Percentiles rank a stretch among this genome's conserved stretches.
Evolutionary conservation across 257 asterid genomes (phyloP).

Genomic region (Echites panduratus): DNA sequence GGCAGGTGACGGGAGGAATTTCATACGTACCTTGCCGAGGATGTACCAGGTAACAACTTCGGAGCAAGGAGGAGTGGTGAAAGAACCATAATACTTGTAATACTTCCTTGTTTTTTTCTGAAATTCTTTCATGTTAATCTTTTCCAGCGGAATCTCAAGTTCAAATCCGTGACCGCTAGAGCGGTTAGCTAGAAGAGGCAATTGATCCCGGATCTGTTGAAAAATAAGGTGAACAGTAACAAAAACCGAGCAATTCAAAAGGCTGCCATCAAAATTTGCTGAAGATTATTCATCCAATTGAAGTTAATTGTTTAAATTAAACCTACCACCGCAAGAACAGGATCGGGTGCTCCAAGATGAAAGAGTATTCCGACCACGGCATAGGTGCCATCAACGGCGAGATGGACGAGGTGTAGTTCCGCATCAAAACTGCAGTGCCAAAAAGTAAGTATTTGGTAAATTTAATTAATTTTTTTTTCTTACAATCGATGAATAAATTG

Average conservation of each 20-base stretch:
- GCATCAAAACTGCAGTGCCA: slow-evolving; percentile 22
- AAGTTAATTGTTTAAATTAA: not conserved
- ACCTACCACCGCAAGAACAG: slow-evolving; percentile 20
- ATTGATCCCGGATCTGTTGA: slow-evolving; percentile 46
- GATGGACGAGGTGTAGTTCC: slow-evolving; percentile 35
- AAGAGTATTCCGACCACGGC: slow-evolving; percentile 25
- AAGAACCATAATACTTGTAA: slow-evolving; percentile 61
- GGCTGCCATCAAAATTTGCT: not conserved
- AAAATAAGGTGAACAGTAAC: not conserved
- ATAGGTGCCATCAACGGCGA: slow-evolving; percentile 22
- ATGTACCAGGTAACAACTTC: slow-evolving; percentile 60
- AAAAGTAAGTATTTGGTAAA: not conserved
- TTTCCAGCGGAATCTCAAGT: slow-evolving; percentile 30
- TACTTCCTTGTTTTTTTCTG: slow-evolving; percentile 43
- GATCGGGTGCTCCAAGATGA: slow-evolving; percentile 22
- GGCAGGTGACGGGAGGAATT: not conserved
- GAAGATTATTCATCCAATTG: not conserved
- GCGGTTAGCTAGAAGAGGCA: slow-evolving; percentile 33
- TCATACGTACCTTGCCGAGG: slow-evolving; percentile 41
- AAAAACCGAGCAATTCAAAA: not conserved
- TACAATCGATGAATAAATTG: not conserved
- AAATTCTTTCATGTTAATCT: slow-evolving; percentile 43
- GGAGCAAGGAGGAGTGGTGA: slow-evolving; percentile 78
- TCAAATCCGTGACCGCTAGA: slow-evolving; percentile 23
- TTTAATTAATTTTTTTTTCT: no score